Base-by-base conservation (phyloP, 1,284 basidiomycete genomes). In the Ustilago vetiveriae region DNA sequence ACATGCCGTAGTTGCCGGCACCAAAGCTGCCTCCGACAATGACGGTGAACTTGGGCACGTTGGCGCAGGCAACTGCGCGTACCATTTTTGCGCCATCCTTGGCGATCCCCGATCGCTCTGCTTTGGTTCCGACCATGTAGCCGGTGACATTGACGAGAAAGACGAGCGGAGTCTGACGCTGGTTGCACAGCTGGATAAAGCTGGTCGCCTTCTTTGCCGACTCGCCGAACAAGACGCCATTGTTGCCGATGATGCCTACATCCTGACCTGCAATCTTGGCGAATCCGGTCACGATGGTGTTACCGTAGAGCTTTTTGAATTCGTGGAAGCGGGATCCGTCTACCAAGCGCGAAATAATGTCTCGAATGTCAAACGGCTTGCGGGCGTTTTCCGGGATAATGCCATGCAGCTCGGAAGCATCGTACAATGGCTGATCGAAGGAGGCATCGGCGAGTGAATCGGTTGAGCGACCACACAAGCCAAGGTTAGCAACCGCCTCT, bases 21-120 rank as follows among this genome's bases (percentile, higher is more conserved):
- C 92, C 92, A 81, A 93, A 96, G 79, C 90, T 93, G 46, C 94
- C 94, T 33, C 94, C 94, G n/a, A 96, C 90, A 46, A 96, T 86
- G 36, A 97, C 90, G 0, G 94, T 96, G 64, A 95, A 86, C 83
- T 97, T 97, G 23, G 94, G 93, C 13, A 96, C 93, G 72, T 94
- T 89, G 40, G 92, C 91, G 80, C 92, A 92, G 1, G 94, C 94
- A 10, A 97, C 94, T 1, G 94, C 94, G 52, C 94, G 88, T 58
- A 97, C 94, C 92, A 97, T 95, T 86, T 97, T 97, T 16, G 94
- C 94, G 26, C 94, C 94, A 80, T 97, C 93, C 84, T 96, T 96
- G 14, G 94, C 94, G 72, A 97, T 97, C 2, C 94, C 94, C n/a
- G 91, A 91, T 66, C 87, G 87, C 84, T 96, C 93, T 23, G 93